A percentile compares a stretch with the other conserved stretches of the same genome.
phyloP scores from a whole-genome alignment of 176 grass and related monocot species.

The Alloteropsis semialata region DNA sequence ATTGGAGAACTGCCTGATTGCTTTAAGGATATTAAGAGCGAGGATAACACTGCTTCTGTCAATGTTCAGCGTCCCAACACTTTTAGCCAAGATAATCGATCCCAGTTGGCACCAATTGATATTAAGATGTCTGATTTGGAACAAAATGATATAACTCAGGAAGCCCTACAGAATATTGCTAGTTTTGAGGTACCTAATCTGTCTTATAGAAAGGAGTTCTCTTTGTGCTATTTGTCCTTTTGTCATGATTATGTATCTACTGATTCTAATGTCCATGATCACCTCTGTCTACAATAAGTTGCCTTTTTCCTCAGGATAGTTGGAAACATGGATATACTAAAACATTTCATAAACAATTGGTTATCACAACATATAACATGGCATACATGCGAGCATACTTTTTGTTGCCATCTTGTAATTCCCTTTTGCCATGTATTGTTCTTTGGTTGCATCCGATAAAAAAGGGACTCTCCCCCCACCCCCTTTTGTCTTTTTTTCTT shows the following conservation, averaged over 20 bases:
- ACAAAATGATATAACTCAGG: conserved; percentile 22
- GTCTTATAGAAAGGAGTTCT: not conserved
- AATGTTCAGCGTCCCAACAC: not conserved
- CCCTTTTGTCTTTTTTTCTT: not conserved
- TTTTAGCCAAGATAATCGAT: conserved; percentile 11
- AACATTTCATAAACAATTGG: not conserved
- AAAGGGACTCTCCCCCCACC: too few relatives aligned
- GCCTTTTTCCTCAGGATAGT: not conserved
- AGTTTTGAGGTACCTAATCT: conserved; percentile 74
- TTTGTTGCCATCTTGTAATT: not conserved
- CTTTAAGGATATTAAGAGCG: conserved; percentile 39
- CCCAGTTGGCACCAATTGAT: conserved; percentile 16
- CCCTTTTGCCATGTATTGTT: not conserved
- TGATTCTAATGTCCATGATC: not conserved
- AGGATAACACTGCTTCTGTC: not conserved
- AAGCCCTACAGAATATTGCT: conserved; percentile 60
- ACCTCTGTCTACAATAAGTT: not conserved
- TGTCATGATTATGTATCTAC: not conserved
- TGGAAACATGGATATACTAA: not conserved
- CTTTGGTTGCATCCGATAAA: not conserved
- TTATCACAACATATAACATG: not conserved
- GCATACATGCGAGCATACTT: not conserved
- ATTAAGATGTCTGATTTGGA: conserved; percentile 23
- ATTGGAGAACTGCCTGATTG: conserved; percentile 64
- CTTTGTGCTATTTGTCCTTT: not conserved